Evolutionary conservation across 1,284 basidiomycete species (phyloP).

Genomic region (Irpex sp.): DNA sequence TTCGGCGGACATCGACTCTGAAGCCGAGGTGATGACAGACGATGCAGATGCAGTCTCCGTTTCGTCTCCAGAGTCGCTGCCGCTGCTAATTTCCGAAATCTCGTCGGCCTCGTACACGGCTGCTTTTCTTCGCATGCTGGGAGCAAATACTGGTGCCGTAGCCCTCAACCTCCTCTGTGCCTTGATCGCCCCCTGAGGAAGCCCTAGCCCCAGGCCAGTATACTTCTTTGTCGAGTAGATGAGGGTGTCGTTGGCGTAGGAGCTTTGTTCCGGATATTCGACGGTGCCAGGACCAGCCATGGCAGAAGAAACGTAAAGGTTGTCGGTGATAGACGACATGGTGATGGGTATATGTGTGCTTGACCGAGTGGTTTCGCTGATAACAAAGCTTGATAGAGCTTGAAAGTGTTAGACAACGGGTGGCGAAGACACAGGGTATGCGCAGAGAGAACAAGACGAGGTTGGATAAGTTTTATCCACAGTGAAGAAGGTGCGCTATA

Average conservation of each 20-base stretch:
- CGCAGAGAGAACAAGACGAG: background rate
- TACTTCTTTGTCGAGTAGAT: background rate
- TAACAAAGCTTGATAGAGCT: background rate
- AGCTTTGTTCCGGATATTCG: background rate
- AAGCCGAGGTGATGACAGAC: background rate
- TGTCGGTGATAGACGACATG: conserved; percentile 3
- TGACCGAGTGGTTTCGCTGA: background rate
- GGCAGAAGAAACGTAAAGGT: background rate
- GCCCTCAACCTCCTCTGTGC: background rate
- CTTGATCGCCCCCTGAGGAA: background rate
- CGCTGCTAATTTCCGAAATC: background rate
- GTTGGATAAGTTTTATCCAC: background rate
- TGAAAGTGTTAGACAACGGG: background rate
- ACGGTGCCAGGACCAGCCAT: conserved; percentile 6
- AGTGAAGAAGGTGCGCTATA: background rate
- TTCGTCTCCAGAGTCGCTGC: background rate
- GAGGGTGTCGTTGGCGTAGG: background rate
- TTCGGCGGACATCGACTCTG: background rate
- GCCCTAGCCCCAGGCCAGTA: background rate
- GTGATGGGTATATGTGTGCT: background rate
- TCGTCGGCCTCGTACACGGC: background rate
- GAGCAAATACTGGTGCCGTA: background rate
- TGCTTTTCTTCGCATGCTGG: background rate
- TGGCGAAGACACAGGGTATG: background rate
- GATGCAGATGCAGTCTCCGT: background rate